Evolutionary conservation across 1,284 basidiomycete species (phyloP).

Genomic region (Melampsora americana): DNA sequence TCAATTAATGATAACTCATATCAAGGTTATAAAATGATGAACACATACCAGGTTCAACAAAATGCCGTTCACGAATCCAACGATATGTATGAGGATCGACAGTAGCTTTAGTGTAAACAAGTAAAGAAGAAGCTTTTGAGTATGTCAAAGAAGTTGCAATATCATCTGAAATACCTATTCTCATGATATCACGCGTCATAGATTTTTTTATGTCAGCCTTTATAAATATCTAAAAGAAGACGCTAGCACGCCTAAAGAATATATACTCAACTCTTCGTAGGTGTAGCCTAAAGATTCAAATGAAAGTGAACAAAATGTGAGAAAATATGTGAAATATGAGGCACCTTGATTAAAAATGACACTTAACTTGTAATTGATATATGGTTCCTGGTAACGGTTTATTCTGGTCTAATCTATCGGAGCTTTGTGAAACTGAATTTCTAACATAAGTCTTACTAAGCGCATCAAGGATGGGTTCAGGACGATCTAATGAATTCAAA

Average conservation of each 20-base stretch:
- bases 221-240: not conserved
- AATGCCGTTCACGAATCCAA: slow-evolving; percentile 22
- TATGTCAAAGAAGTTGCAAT: slow-evolving; percentile 30
- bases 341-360: not conserved
- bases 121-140: slow-evolving; percentile 33
- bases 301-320: not conserved
- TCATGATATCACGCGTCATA: not conserved
- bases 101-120: slow-evolving; percentile 33
- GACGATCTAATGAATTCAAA: slow-evolving; percentile 12
- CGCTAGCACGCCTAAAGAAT: not conserved
- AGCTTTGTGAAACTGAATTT: slow-evolving; percentile 13
- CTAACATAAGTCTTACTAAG: slow-evolving; percentile 13
- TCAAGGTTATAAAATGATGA: not conserved
- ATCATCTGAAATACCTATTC: slow-evolving; percentile 29
- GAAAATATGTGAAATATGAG: not conserved
- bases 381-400: slow-evolving; percentile 13
- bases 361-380: slow-evolving; percentile 31
- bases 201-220: not conserved
- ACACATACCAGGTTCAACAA: slow-evolving; percentile 27
- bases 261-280: slow-evolving; percentile 33
- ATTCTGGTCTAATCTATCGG: not conserved
- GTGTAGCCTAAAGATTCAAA: slow-evolving; percentile 20
- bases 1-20: not conserved
- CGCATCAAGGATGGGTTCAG: slow-evolving; percentile 21
- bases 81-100: slow-evolving; percentile 33